These are phyloP conservation scores for Protea cynaroides DNA, from an alignment of 164 flowering plant species.

Conservation along the genomic window DNA sequence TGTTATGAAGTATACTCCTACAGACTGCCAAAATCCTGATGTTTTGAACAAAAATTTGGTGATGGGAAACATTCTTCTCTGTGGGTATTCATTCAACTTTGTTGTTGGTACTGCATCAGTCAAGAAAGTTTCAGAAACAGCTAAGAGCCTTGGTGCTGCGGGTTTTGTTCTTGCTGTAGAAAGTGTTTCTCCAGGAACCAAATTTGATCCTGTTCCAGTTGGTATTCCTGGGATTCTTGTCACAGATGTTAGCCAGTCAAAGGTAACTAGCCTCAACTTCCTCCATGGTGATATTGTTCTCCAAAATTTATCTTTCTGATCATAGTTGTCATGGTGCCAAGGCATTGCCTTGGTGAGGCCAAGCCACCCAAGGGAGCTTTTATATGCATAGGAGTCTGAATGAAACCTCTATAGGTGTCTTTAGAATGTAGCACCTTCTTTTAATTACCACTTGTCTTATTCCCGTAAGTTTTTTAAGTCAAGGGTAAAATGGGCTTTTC, in stretches of 20 bases:
- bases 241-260: conserved; percentile 68
- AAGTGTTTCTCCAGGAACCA: conserved; percentile 79
- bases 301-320: neutral
- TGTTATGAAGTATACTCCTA: conserved; percentile 57
- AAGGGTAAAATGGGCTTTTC: no score
- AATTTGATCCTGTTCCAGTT: conserved; percentile 91
- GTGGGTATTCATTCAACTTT: conserved; percentile 96
- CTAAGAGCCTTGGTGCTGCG: conserved; percentile 80
- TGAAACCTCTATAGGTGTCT: no score
- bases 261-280: conserved; percentile 37
- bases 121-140: conserved; percentile 85
- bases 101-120: conserved; percentile 81
- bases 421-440: no score
- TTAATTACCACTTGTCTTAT: no score
- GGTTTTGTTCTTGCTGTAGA: conserved; percentile 98
- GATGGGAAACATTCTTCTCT: conserved; percentile 86
- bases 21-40: conserved; percentile 92
- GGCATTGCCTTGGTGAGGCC: no score
- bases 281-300: neutral
- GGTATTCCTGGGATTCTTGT: conserved; percentile 83
- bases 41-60: conserved; percentile 74
- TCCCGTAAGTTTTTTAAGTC: no score
- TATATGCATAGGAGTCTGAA: no score
- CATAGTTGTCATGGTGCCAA: no score
- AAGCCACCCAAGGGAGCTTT: no score